A percentile compares a stretch with the other conserved stretches of the same genome.
These are phyloP conservation scores for Populus ilicifolia DNA, from an alignment of 345 rosid species.

Conservation along the genomic window DNA sequence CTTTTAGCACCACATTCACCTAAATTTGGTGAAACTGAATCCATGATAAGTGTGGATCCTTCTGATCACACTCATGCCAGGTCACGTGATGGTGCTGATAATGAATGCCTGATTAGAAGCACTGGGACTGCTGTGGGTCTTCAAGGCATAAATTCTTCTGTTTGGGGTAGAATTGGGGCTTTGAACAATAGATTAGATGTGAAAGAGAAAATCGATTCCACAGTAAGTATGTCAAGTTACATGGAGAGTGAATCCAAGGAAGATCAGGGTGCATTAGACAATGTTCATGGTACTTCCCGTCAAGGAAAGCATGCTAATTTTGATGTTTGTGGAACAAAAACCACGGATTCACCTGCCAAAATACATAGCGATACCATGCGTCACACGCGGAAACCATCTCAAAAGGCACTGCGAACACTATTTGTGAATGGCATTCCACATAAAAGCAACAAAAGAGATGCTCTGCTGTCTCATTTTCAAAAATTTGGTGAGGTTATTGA, in stretches of 20 bases:
- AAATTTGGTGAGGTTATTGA: slow-evolving; percentile 91
- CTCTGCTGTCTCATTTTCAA: slow-evolving; percentile 85
- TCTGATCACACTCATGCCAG: slow-evolving; percentile 38
- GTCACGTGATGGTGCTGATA: slow-evolving; percentile 34
- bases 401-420: slow-evolving; percentile 79
- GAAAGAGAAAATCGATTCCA: slow-evolving; percentile 55
- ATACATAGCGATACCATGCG: slow-evolving; percentile 38
- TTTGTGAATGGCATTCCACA: slow-evolving; percentile 84
- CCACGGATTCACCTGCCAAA: slow-evolving; percentile 39
- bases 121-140: slow-evolving; percentile 32
- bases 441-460: slow-evolving; percentile 68
- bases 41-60: slow-evolving; percentile 44
- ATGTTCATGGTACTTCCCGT: slow-evolving; percentile 32
- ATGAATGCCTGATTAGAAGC: slow-evolving; percentile 36
- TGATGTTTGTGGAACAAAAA: slow-evolving; percentile 37
- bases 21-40: slow-evolving; percentile 47
- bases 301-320: slow-evolving; percentile 48
- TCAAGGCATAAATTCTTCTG: slow-evolving; percentile 44
- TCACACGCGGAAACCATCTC: slow-evolving; percentile 52
- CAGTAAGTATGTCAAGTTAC: slow-evolving; percentile 35
- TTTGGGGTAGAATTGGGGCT: slow-evolving; percentile 71
- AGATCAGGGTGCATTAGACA: slow-evolving; percentile 35
- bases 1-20: slow-evolving; percentile 48
- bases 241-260: slow-evolving; percentile 54
- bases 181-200: slow-evolving; percentile 39